Evolutionary conservation across 106 monocot species (phyloP), one percentile per base, ranked within the genome.

Genomic region (Acorus gramineus): DNA sequence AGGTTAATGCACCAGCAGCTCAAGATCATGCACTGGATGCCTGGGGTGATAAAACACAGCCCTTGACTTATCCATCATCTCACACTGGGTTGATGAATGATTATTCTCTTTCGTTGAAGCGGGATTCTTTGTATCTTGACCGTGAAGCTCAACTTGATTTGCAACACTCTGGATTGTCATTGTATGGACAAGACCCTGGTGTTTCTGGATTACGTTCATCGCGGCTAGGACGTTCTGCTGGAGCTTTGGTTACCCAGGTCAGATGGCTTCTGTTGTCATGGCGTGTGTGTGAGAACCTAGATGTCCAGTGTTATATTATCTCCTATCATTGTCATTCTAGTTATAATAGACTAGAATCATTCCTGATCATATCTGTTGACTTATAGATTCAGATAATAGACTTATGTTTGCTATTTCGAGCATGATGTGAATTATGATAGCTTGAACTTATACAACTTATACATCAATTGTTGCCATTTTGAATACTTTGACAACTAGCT

Each of bases 151-250:
- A 70, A 11, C 44, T 80, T n/a, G 90, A 84, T 74, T 69, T 76
- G 42, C 85, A 81, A 64, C 81, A 69, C 5, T 74, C 66, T 60
- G 74, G 75, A 7, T 60, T 90, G 13, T 77, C 90, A 42, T 52
- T 95, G 50, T 90, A 90, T 69, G 80, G 90, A 55, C 84, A 74
- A 60, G 94, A 95, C 57, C 90, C 90, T 71, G 76, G 86, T 64
- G 61, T 78, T 42, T 74, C 90, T 65, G 77, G 77, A 5, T 64
- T 77, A 58, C 78, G 81, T 12, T 56, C 89, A 13, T 73, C 89
- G 51, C 81, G 74, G 9, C 47, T 80, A 42, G 77, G 73, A 12
- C 84, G 86, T 7, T 54, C 47, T 69, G 61, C 67, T 63, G 86
- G 80, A 62, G 79, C 82, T 76, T 52, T 96, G 66, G 75, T 94